Evolutionary conservation across 208 protist genomes (phyloP).

Genomic region (Trypanosoma theileri): DNA sequence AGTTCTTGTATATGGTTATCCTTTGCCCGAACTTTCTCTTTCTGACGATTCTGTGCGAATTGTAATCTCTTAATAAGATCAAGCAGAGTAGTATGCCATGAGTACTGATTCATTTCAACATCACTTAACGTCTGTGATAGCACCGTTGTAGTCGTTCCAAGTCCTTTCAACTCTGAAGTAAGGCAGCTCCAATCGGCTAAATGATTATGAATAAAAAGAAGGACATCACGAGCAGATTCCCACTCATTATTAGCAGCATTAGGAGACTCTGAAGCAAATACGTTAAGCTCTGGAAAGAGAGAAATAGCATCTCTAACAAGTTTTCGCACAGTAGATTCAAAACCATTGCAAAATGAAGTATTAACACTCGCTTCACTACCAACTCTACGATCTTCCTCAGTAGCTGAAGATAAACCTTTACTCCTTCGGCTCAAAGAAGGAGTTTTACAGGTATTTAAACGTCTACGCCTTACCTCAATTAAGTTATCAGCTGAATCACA

Average conservation of each 20-base stretch:
- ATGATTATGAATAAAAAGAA: slow-evolving; percentile 7
- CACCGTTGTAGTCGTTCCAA: neutral
- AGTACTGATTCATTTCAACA: slow-evolving; percentile 4
- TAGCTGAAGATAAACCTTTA: neutral
- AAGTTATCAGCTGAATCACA: too few relatives aligned
- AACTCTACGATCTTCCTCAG: neutral
- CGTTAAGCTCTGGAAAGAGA: slow-evolving; percentile 11
- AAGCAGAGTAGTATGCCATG: slow-evolving; percentile 5
- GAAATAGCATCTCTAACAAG: slow-evolving; percentile 2
- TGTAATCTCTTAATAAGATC: slow-evolving; percentile 8
- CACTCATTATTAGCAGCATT: neutral
- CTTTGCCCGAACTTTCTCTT: neutral
- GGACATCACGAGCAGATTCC: slow-evolving; percentile 1
- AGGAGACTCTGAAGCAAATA: neutral
- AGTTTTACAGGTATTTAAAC: slow-evolving; percentile 1
- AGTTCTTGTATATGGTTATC: slow-evolving; percentile 1
- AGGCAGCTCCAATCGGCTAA: slow-evolving; percentile 5
- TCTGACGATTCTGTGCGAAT: neutral
- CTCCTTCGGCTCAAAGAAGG: slow-evolving; percentile 11
- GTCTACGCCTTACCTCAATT: neutral
- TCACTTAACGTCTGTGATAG: slow-evolving; percentile 4
- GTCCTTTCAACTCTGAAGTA: neutral
- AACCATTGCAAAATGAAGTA: too few relatives aligned
- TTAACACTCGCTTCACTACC: too few relatives aligned
- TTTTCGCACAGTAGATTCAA: neutral